Evolutionary conservation across 331 rosid genomes (phyloP).

Genomic region (Erythrophleum ivorense): DNA sequence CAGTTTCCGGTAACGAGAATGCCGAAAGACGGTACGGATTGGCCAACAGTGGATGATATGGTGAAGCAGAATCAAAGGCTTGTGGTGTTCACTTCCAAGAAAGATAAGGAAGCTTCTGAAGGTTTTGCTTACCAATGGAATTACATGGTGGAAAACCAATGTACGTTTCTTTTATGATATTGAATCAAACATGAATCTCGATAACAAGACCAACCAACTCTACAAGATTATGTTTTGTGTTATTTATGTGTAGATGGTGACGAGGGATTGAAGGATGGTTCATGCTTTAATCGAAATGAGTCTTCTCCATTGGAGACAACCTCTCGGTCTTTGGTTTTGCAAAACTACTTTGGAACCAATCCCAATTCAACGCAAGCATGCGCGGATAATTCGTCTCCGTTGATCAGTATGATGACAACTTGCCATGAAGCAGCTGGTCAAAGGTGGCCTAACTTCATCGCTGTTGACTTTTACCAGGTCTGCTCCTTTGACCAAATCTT

Average conservation of each 20-base stretch:
- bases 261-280: slow-evolving; percentile 58
- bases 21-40: slow-evolving; percentile 67
- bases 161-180: slow-evolving; percentile 43
- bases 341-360: slow-evolving; percentile 54
- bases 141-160: slow-evolving; percentile 70
- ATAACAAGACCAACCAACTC: background rate
- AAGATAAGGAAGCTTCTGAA: slow-evolving; percentile 59
- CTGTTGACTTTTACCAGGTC: slow-evolving; percentile 83
- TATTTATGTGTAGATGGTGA: slow-evolving; percentile 56
- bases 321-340: slow-evolving; percentile 56
- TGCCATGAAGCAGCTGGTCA: slow-evolving; percentile 64
- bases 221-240: background rate
- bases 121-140: slow-evolving; percentile 72
- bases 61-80: slow-evolving; percentile 58
- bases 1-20: slow-evolving; percentile 60
- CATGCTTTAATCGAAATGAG: slow-evolving; percentile 63
- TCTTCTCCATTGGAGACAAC: slow-evolving; percentile 67
- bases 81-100: slow-evolving; percentile 70
- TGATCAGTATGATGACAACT: slow-evolving; percentile 45
- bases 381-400: slow-evolving; percentile 65
- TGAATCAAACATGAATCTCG: background rate
- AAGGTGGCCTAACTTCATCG: slow-evolving; percentile 82
- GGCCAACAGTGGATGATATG: slow-evolving; percentile 74
- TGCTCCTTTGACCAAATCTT: background rate
- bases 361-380: slow-evolving; percentile 54